Conservation (phyloP, 73 alveolate genomes). For the Stentor coeruleus region DNA sequence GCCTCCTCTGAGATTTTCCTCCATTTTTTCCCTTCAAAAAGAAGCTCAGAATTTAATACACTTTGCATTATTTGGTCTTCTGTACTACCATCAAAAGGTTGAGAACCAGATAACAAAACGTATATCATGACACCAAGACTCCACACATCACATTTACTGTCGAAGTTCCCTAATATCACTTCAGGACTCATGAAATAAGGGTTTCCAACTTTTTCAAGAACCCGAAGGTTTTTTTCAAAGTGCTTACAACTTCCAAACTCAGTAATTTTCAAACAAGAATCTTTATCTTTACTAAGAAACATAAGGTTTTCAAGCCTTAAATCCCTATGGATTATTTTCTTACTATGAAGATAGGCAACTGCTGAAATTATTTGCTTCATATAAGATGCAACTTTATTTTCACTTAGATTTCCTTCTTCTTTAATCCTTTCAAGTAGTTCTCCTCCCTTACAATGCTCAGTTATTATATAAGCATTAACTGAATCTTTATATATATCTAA, state of each 20-base stretch:
- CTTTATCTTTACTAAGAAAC: constrained; percentile 42
- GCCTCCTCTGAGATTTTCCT: constrained; percentile 43
- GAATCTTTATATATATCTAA: neutral
- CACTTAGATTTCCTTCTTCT: constrained; percentile 35
- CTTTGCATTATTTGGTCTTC: constrained; percentile 46
- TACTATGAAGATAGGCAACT: constrained; percentile 48
- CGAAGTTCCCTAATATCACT: constrained; percentile 38
- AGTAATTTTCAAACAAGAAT: constrained; percentile 42
- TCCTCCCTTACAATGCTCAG: constrained; percentile 45
- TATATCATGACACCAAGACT: constrained; percentile 66
- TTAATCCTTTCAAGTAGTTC: constrained; percentile 44
- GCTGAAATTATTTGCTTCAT: constrained; percentile 45
- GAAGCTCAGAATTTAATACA: constrained; percentile 24
- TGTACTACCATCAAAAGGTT: constrained; percentile 64
- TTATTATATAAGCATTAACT: constrained; percentile 18
- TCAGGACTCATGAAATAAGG: constrained; percentile 71
- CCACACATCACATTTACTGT: constrained; percentile 58
- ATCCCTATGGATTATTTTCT: constrained; percentile 60
- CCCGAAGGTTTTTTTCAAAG: constrained; percentile 31
- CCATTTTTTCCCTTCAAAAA: constrained; percentile 32
- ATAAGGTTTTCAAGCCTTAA: constrained; percentile 63
- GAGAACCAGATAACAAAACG: constrained; percentile 56
- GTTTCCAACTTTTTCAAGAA: constrained; percentile 41
- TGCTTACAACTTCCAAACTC: constrained; percentile 60
- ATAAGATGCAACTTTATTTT: constrained; percentile 34